These are phyloP conservation scores for Pascua sp. DNA, from an alignment of 1,284 basidiomycete species.

Conservation along the genomic window DNA sequence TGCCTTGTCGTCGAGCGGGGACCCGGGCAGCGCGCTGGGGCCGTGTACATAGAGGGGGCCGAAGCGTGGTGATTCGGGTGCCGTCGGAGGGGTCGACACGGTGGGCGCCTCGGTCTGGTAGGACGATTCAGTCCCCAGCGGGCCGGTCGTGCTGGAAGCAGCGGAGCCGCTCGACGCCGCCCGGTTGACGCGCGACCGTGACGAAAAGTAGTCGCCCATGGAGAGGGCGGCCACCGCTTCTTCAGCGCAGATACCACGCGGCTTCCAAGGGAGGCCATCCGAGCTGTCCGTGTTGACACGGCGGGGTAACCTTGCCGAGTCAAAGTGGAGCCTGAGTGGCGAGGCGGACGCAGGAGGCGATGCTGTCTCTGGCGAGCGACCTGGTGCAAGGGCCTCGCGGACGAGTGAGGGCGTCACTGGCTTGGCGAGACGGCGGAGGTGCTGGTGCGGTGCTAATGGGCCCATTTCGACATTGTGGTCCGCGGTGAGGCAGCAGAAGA, in stretches of 20 bases:
- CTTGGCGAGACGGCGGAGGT: slow-evolving; percentile 31
- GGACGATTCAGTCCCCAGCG: neutral
- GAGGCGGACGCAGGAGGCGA: too few species aligned
- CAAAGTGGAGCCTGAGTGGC: too few species aligned
- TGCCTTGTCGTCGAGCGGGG: too few species aligned
- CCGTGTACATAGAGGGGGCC: too few species aligned
- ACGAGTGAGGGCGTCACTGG: slow-evolving; percentile 38
- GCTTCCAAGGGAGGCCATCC: slow-evolving; percentile 22
- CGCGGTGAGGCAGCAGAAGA: slow-evolving; percentile 30
- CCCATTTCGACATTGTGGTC: neutral
- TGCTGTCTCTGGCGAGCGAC: too few species aligned
- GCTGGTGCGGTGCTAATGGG: neutral
- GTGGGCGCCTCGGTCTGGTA: neutral
- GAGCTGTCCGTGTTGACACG: neutral
- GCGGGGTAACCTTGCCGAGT: neutral
- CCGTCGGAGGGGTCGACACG: neutral
- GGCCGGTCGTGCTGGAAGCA: neutral
- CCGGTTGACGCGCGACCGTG: slow-evolving; percentile 9
- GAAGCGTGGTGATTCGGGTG: neutral
- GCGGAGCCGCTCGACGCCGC: neutral
- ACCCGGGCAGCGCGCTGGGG: too few species aligned
- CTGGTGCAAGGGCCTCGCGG: slow-evolving; percentile 21
- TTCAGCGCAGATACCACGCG: slow-evolving; percentile 31
- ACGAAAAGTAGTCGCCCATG: slow-evolving; percentile 40
- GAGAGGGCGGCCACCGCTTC: slow-evolving; percentile 39